Conservation (phyloP, 805 yeast genomes). For the Jamesozyma hellenica region DNA sequence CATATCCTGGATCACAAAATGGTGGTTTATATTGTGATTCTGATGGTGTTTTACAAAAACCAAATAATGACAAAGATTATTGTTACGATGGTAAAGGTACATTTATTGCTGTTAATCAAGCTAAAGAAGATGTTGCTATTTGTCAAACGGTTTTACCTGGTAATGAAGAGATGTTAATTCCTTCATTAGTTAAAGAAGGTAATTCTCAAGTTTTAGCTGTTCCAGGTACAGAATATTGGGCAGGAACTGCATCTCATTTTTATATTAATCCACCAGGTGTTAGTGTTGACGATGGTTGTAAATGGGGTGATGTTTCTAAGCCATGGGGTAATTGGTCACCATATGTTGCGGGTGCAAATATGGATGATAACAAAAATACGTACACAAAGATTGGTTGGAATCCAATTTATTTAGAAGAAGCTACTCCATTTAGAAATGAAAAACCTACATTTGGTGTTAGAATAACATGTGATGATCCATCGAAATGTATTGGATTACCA, state of each 20-base stretch:
- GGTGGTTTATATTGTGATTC: slow-evolving; percentile 77
- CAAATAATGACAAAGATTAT: slow-evolving; percentile 45
- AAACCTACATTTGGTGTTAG: slow-evolving; percentile 63
- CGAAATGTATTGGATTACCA: slow-evolving; percentile 63
- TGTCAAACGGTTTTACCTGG: slow-evolving; percentile 94
- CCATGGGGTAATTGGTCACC: slow-evolving; percentile 90
- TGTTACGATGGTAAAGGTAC: slow-evolving; percentile 76
- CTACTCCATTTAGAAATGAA: slow-evolving; percentile 37
- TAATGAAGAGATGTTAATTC: slow-evolving; percentile 88
- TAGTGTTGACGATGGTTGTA: slow-evolving; percentile 63
- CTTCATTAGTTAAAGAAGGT: slow-evolving; percentile 50
- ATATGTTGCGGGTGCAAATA: slow-evolving; percentile 85
- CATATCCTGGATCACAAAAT: slow-evolving; percentile 66
- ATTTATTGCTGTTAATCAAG: slow-evolving; percentile 49
- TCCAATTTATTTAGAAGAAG: slow-evolving; percentile 60
- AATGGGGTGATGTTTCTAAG: slow-evolving; percentile 65
- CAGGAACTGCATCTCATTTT: slow-evolving; percentile 77
- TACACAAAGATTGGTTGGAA: slow-evolving; percentile 86
- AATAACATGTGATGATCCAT: slow-evolving; percentile 60
- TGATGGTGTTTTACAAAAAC: slow-evolving; percentile 57
- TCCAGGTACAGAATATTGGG: slow-evolving; percentile 79
- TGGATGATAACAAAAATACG: slow-evolving; percentile 59
- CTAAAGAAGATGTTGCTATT: slow-evolving; percentile 58
- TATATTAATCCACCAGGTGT: slow-evolving; percentile 80
- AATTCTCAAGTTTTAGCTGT: slow-evolving; percentile 56